Conservation (phyloP, 164 flowering plant genomes). For the Umbilicus rupestris region DNA sequence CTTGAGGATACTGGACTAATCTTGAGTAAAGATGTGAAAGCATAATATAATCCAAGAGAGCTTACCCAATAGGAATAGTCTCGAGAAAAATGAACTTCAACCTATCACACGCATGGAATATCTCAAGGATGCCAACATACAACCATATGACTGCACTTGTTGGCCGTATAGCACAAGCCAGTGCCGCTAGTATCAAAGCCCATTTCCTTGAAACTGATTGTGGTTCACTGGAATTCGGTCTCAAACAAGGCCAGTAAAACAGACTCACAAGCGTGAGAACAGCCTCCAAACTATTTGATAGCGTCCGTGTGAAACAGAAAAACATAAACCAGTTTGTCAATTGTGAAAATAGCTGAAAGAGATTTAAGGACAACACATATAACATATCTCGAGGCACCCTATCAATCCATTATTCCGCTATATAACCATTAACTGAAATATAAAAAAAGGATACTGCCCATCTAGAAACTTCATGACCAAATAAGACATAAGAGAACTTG, state of each 20-base stretch:
- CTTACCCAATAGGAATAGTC: constrained; percentile 75
- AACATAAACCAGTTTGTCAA: constrained; percentile 87
- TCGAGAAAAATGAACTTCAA: constrained; percentile 52
- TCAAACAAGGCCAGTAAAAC: constrained; percentile 78
- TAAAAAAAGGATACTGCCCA: constrained; percentile 82
- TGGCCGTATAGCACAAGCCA: constrained; percentile 89
- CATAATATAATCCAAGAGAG: constrained; percentile 7
- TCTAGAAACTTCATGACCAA: constrained; percentile 52
- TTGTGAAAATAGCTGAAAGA: constrained; percentile 65
- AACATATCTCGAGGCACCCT: neutral
- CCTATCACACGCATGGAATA: constrained; percentile 36
- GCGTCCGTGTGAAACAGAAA: constrained; percentile 77
- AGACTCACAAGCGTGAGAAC: constrained; percentile 68
- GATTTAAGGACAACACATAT: constrained; percentile 28
- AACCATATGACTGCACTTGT: constrained; percentile 90
- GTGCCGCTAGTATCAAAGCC: constrained; percentile 68
- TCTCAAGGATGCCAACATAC: constrained; percentile 74
- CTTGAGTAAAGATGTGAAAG: neutral
- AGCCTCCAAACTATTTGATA: constrained; percentile 83
- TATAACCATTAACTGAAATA: neutral
- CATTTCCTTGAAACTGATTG: constrained; percentile 43
- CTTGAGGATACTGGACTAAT: neutral
- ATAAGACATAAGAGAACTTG: constrained; percentile 45
- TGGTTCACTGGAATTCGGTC: constrained; percentile 23
- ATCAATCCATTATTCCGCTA: neutral